A percentile compares a stretch with the other conserved stretches of the same genome.
phyloP scores from a whole-genome alignment of 495 filamentous ascomycete genomes.

The Penicillium roqueforti region DNA sequence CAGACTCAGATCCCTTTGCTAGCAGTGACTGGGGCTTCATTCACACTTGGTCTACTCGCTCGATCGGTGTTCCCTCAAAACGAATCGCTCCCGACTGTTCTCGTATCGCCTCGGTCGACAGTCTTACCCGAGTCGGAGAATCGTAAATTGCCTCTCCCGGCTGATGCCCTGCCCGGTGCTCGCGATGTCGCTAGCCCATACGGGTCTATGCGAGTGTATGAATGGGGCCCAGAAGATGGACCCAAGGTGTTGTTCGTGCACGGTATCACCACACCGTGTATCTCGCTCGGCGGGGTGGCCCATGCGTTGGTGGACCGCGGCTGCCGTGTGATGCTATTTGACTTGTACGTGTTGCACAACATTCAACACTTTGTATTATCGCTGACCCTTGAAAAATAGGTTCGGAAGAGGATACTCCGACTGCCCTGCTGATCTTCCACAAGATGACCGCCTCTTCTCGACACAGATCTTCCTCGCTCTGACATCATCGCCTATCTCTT shows the following conservation, averaged over 20 bases:
- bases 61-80: slow-evolving; percentile 29
- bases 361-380: too few species aligned
- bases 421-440: slow-evolving; percentile 59
- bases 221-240: slow-evolving; percentile 82
- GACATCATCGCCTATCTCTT: slow-evolving; percentile 63
- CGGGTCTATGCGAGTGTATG: slow-evolving; percentile 77
- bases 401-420: slow-evolving; percentile 79
- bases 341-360: slow-evolving; percentile 37
- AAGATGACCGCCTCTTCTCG: slow-evolving; percentile 70
- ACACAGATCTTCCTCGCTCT: slow-evolving; percentile 70
- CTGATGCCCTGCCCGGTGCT: slow-evolving; percentile 67
- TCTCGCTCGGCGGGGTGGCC: slow-evolving; percentile 64
- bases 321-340: slow-evolving; percentile 80
- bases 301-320: slow-evolving; percentile 66
- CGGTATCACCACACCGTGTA: slow-evolving; percentile 80
- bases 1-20: slow-evolving; percentile 39
- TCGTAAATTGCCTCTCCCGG: slow-evolving; percentile 61
- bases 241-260: slow-evolving; percentile 78
- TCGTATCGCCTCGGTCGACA: slow-evolving; percentile 46
- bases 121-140: slow-evolving; percentile 45
- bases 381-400: slow-evolving; percentile 30
- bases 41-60: slow-evolving; percentile 40
- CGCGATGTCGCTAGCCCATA: slow-evolving; percentile 74
- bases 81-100: slow-evolving; percentile 16
- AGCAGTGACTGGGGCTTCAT: slow-evolving; percentile 39